Conservation (phyloP, 2,329 filamentous ascomycete species). For the Colletotrichum sp. region DNA sequence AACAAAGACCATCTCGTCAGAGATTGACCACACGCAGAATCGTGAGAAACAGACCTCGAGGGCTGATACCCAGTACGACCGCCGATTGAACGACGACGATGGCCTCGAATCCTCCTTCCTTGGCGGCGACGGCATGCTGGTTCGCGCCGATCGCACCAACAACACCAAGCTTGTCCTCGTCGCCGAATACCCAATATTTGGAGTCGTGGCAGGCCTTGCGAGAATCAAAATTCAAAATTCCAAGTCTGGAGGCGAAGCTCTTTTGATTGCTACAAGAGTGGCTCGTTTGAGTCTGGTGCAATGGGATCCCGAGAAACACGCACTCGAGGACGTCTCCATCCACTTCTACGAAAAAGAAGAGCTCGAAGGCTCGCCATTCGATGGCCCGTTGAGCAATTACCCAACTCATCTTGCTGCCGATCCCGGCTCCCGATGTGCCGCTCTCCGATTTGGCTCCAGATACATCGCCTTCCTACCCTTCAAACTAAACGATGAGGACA, state of each 20-base stretch:
- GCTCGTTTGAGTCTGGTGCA: constrained; percentile 92
- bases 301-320: constrained; percentile 85
- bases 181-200: constrained; percentile 82
- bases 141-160: constrained; percentile 67
- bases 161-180: constrained; percentile 83
- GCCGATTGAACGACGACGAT: constrained; percentile 63
- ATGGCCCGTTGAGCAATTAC: constrained; percentile 74
- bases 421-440: constrained; percentile 90
- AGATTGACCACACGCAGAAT: constrained; percentile 56
- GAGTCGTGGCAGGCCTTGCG: constrained; percentile 83
- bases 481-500: constrained; percentile 82
- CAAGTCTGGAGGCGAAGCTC: constrained; percentile 80
- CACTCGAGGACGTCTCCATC: constrained; percentile 88
- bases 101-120: constrained; percentile 71
- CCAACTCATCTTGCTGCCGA: constrained; percentile 86
- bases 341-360: constrained; percentile 99
- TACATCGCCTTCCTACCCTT: constrained; percentile 95
- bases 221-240: constrained; percentile 76
- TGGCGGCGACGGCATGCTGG: constrained; percentile 64
- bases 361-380: constrained; percentile 82
- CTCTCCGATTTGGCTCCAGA: constrained; percentile 87
- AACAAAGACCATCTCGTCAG: constrained; percentile 69
- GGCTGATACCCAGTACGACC: constrained; percentile 53
- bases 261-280: constrained; percentile 85
- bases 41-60: constrained; percentile 43